Evolutionary conservation across 2,329 filamentous ascomycete genomes (phyloP).

Genomic region (Fusarium pseudonygamai): DNA sequence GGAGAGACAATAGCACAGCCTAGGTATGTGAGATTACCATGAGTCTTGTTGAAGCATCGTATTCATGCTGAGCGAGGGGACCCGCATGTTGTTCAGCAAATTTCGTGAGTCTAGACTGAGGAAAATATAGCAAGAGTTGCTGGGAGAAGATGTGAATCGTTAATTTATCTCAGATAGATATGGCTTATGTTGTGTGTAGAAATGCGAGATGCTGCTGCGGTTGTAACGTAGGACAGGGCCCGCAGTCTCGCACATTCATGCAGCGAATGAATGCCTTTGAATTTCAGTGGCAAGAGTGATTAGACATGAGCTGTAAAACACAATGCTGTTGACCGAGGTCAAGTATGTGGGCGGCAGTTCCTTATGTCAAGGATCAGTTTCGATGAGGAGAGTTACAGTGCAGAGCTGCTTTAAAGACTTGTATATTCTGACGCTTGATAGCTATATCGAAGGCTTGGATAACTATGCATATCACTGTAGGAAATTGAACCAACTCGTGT

Average conservation of each 20-base stretch:
- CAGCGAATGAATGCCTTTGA: neutral
- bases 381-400: too few species aligned
- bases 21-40: conserved; percentile 3
- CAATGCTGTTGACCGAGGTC: neutral
- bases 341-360: neutral
- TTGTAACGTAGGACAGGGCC: conserved; percentile 31
- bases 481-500: neutral
- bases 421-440: neutral
- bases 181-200: conserved; percentile 21
- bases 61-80: conserved; percentile 6
- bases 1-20: conserved; percentile 23
- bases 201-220: conserved; percentile 39
- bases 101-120: neutral
- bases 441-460: neutral
- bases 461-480: neutral
- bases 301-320: neutral
- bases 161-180: conserved; percentile 29
- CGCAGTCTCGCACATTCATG: conserved; percentile 16
- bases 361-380: neutral
- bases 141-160: neutral
- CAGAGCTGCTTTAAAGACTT: neutral
- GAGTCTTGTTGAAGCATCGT: conserved; percentile 1
- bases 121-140: neutral
- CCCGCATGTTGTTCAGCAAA: neutral
- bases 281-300: conserved; percentile 3